A percentile compares a stretch with the other conserved stretches of the same genome.
These are phyloP conservation scores for Lasiosphaeria ovina DNA, from an alignment of 495 filamentous ascomycete genomes.

Conservation along the genomic window DNA sequence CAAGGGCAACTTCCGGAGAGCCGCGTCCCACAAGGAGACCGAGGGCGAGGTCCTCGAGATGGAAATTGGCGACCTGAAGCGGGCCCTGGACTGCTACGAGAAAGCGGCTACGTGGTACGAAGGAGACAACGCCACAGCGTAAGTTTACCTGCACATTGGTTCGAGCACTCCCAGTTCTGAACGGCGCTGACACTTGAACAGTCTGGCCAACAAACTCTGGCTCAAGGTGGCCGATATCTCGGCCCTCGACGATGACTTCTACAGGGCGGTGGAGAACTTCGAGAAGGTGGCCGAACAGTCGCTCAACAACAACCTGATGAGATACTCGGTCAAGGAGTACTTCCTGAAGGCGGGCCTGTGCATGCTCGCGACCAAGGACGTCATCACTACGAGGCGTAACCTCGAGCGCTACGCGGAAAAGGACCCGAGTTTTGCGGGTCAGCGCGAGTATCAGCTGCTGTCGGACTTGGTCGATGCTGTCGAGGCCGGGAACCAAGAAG, in stretches of 20 bases:
- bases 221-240: constrained; percentile 86
- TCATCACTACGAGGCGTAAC: constrained; percentile 71
- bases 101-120: constrained; percentile 84
- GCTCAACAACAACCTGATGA: constrained; percentile 79
- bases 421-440: constrained; percentile 70
- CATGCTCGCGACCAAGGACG: constrained; percentile 71
- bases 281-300: constrained; percentile 73
- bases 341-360: constrained; percentile 88
- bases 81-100: constrained; percentile 75
- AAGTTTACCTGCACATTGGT: constrained; percentile 31
- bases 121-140: constrained; percentile 81
- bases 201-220: constrained; percentile 84
- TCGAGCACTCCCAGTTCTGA: too few relatives aligned
- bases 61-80: constrained; percentile 71
- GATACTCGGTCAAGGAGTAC: constrained; percentile 89
- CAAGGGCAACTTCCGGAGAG: constrained; percentile 83
- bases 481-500: constrained; percentile 70
- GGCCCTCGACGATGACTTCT: constrained; percentile 76
- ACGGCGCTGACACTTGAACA: constrained; percentile 22
- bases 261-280: constrained; percentile 73
- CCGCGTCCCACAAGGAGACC: constrained; percentile 83
- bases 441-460: constrained; percentile 76
- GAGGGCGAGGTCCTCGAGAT: constrained; percentile 79
- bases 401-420: constrained; percentile 78
- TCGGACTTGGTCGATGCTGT: constrained; percentile 69